These are phyloP conservation scores for Triticum aestivum DNA, from an alignment of 176 grass and related monocot species.

Conservation along the genomic window DNA sequence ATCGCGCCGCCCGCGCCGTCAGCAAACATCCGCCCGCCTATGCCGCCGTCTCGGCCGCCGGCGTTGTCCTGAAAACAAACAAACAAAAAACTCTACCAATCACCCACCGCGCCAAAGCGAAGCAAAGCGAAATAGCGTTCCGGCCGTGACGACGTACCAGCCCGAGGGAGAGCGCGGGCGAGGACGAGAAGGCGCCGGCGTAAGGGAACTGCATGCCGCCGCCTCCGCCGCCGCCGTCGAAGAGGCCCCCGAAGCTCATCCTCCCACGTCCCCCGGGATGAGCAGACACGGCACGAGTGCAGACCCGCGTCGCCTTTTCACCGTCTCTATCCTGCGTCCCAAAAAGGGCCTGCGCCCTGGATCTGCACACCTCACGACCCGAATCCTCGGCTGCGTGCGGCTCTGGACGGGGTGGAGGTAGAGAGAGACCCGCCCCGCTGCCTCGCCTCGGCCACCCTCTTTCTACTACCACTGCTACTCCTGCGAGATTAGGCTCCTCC, in stretches of 20 bases:
- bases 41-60: background rate
- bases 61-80: constrained; percentile 37
- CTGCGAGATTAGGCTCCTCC: background rate
- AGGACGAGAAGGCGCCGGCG: constrained; percentile 54
- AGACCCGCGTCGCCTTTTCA: background rate
- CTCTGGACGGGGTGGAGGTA: background rate
- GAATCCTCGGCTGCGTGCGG: background rate
- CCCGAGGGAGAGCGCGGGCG: constrained; percentile 76
- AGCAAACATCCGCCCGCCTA: background rate
- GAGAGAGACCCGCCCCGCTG: background rate
- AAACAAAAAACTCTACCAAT: background rate
- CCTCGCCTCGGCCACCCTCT: background rate
- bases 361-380: constrained; percentile 32
- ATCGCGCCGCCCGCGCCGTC: constrained; percentile 2
- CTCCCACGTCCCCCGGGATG: background rate
- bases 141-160: constrained; percentile 40
- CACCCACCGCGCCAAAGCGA: background rate
- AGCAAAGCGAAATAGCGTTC: background rate
- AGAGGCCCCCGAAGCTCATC: constrained; percentile 72
- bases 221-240: constrained; percentile 44
- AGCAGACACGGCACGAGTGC: background rate
- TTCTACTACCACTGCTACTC: background rate
- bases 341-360: background rate
- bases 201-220: constrained; percentile 57
- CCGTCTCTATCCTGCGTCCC: constrained; percentile 1